These are phyloP conservation scores for Pichia sp. DNA, from an alignment of 1,139 yeast genomes.

Conservation along the genomic window DNA sequence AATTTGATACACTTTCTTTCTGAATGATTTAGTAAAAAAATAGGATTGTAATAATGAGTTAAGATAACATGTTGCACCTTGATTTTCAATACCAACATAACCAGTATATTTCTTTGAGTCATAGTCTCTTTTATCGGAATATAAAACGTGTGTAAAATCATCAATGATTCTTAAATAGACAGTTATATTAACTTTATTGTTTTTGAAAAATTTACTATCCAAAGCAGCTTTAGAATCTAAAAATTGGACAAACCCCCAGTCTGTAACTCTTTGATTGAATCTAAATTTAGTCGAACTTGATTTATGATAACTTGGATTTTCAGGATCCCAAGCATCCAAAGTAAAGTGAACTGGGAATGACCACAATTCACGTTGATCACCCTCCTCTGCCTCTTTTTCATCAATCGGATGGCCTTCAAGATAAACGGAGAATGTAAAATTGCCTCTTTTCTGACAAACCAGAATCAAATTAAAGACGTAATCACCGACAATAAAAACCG, in stretches of 20 bases:
- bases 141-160: slow-evolving; percentile 88
- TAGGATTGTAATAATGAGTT: slow-evolving; percentile 88
- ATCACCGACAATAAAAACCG: slow-evolving; percentile 52
- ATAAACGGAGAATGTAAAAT: slow-evolving; percentile 47
- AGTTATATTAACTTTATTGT: slow-evolving; percentile 60
- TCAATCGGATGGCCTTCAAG: slow-evolving; percentile 51
- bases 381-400: slow-evolving; percentile 12
- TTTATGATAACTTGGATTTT: slow-evolving; percentile 53
- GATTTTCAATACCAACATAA: slow-evolving; percentile 86
- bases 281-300: slow-evolving; percentile 75
- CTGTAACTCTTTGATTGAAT: slow-evolving; percentile 68
- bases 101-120: slow-evolving; percentile 87
- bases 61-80: slow-evolving; percentile 96
- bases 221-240: slow-evolving; percentile 50
- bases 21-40: slow-evolving; percentile 74
- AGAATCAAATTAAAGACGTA: slow-evolving; percentile 11
- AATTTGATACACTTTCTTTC: slow-evolving; percentile 81
- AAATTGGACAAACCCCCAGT: slow-evolving; percentile 93
- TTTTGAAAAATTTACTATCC: slow-evolving; percentile 36
- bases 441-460: slow-evolving; percentile 7
- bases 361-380: slow-evolving; percentile 43
- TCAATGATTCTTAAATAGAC: slow-evolving; percentile 71
- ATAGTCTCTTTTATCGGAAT: slow-evolving; percentile 83
- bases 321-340: slow-evolving; percentile 78
- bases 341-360: slow-evolving; percentile 88